Base-by-base conservation (phyloP, 495 filamentous ascomycete species). In the Talaromyces nanjingensis region DNA sequence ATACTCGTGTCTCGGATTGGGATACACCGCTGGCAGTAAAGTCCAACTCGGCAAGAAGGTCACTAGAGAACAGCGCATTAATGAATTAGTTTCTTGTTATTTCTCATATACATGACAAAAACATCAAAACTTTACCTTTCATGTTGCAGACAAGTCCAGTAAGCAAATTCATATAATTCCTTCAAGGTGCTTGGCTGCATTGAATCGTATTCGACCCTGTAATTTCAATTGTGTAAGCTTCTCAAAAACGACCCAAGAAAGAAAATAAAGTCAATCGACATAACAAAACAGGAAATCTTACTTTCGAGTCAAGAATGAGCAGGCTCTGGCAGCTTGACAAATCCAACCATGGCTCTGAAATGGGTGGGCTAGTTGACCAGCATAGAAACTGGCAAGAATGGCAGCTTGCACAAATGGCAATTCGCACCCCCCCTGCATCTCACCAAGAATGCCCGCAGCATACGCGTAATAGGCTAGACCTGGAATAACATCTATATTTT, bases 311-410 rank as follows among this genome's bases (percentile, higher is more conserved):
- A 97, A 83, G 29, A 93, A 83, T 64, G 89, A 87, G 64, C 91
- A 83, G 33, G 85, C 87, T 69, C 88, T 84, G 55, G 90, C 88
- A 6, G 94, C 94, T 68, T 86, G 82, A 58, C 81, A 83, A 66
- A 97, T 96, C 83, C 92, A 96, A 39, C 86, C 86, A 78, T 91
- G 91, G 69, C 94, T 97, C 68, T 97, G 91, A 68, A 96, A 81
- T 1, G 93, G 89, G 59, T 93, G 86, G 1, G 87, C 93, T 27
- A 97, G 72, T 71, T 98, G 94, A 2, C 91, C 92, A 55, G 89
- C 84, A 72, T 96, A 98, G 14, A 98, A 74, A 1, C 92, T 92
- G 8, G 94, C 92, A 16, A 98, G 81, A 29, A 98, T 81, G 64
- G 86, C 83, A n/a, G 87, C 91, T 70, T 96, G 91, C 8, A 93